phyloP scores from a whole-genome alignment of 768 basidiomycete genomes.

The Suillus americanus region DNA sequence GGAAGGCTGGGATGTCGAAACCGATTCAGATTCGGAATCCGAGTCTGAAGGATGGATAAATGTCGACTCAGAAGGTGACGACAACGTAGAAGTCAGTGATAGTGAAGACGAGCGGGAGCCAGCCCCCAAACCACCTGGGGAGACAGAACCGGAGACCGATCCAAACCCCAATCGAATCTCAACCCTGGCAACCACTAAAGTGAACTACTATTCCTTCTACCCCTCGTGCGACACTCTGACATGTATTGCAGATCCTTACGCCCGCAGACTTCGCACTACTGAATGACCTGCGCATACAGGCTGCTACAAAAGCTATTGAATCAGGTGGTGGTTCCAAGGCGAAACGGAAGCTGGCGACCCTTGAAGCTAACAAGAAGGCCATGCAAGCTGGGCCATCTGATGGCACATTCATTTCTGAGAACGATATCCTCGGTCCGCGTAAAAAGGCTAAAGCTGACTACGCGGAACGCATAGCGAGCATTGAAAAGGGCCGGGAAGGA shows the following conservation, averaged over 20 bases:
- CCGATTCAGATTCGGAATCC: constrained; percentile 58
- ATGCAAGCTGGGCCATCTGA: constrained; percentile 44
- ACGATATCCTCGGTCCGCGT: constrained; percentile 89
- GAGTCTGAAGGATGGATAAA: constrained; percentile 76
- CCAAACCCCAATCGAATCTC: constrained; percentile 47
- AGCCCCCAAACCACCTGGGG: constrained; percentile 1
- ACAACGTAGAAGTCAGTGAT: constrained; percentile 77
- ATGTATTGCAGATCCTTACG: constrained; percentile 74
- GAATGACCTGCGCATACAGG: constrained; percentile 83
- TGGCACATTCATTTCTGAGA: constrained; percentile 73
- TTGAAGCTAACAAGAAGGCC: constrained; percentile 71
- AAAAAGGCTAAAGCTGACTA: constrained; percentile 95
- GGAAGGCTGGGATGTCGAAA: constrained; percentile 89
- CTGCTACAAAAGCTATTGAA: constrained; percentile 69
- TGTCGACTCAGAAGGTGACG: constrained; percentile 67
- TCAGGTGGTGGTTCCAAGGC: constrained; percentile 68
- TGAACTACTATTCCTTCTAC: constrained; percentile 24
- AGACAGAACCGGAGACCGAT: constrained; percentile 18
- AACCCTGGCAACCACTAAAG: constrained; percentile 80
- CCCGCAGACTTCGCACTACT: constrained; percentile 94
- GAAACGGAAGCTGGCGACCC: constrained; percentile 84
- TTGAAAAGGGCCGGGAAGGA: constrained; percentile 91
- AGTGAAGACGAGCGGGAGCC: constrained; percentile 69
- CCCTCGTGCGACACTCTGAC: background rate
- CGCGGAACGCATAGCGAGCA: constrained; percentile 88